Conservation (phyloP, 73 alveolate genomes). For the Paramecium pentaurelia region DNA sequence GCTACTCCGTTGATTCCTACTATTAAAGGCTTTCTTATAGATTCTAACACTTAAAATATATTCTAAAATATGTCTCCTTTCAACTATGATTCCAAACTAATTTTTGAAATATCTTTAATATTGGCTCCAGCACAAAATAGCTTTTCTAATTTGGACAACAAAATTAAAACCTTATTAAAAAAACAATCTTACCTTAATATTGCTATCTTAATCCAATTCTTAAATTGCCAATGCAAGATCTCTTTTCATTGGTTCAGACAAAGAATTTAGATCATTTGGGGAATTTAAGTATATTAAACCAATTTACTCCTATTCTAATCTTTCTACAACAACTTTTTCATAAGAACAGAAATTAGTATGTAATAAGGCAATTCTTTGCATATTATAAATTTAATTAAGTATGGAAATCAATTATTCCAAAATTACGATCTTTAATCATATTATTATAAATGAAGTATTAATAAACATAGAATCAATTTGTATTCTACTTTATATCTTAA, state of each 20-base stretch:
- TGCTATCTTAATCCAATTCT: neutral
- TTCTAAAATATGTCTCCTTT: slow-evolving; percentile 42
- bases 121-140: slow-evolving; percentile 94
- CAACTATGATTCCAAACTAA: slow-evolving; percentile 64
- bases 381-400: neutral
- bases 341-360: neutral
- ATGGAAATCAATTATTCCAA: neutral
- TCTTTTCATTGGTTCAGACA: slow-evolving; percentile 45
- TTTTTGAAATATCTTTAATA: slow-evolving; percentile 84
- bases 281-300: slow-evolving; percentile 51
- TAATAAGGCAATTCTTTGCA: slow-evolving; percentile 14
- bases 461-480: neutral
- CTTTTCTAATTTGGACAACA: slow-evolving; percentile 41
- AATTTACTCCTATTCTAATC: neutral
- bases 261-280: slow-evolving; percentile 38
- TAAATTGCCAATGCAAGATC: neutral
- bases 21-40: slow-evolving; percentile 79
- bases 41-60: slow-evolving; percentile 30
- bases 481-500: neutral
- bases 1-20: slow-evolving; percentile 94
- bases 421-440: neutral
- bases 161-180: slow-evolving; percentile 44
- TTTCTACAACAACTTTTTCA: neutral
- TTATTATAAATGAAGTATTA: neutral
- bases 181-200: neutral